Percentiles rank a stretch among this genome's conserved stretches.
phyloP scores from a whole-genome alignment of 768 basidiomycete genomes.

The Galerina marginata region DNA sequence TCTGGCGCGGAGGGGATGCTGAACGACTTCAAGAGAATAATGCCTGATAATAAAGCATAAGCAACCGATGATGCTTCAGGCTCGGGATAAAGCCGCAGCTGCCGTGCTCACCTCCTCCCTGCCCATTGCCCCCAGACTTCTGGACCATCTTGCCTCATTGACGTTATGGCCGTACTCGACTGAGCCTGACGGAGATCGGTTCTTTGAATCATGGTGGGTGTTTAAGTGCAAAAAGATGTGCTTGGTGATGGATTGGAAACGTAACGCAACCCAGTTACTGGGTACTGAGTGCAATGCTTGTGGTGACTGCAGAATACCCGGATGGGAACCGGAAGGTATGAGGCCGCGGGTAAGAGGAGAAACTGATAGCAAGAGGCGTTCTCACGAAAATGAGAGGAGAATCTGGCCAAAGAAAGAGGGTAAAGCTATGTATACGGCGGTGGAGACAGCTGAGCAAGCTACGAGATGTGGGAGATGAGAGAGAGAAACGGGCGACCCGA shows the following conservation, averaged over 20 bases:
- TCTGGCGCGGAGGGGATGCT: constrained; percentile 87
- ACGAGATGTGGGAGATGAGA: constrained; percentile 26
- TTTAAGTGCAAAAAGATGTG: constrained; percentile 15
- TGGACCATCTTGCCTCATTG: constrained; percentile 46
- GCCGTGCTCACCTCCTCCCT: constrained; percentile 55
- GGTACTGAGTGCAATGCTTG: constrained; percentile 7
- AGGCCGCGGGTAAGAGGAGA: constrained; percentile 10
- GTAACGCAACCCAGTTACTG: constrained; percentile 14
- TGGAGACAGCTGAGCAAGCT: not conserved
- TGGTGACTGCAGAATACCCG: constrained; percentile 2
- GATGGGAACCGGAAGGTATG: constrained; percentile 19
- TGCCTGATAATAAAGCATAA: constrained; percentile 49
- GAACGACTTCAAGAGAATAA: constrained; percentile 85
- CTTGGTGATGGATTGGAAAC: constrained; percentile 18
- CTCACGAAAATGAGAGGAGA: constrained; percentile 18
- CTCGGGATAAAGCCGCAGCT: not conserved
- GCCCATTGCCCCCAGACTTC: constrained; percentile 78
- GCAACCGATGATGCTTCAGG: no score
- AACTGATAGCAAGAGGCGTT: constrained; percentile 9
- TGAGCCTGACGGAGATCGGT: constrained; percentile 52
- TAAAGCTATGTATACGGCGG: not conserved
- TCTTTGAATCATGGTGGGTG: constrained; percentile 68
- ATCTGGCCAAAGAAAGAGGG: constrained; percentile 16
- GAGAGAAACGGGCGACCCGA: constrained; percentile 40
- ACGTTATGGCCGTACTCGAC: constrained; percentile 34